These are phyloP conservation scores for Achaetomiella virescens DNA, from an alignment of 495 filamentous ascomycete genomes.

Conservation along the genomic window DNA sequence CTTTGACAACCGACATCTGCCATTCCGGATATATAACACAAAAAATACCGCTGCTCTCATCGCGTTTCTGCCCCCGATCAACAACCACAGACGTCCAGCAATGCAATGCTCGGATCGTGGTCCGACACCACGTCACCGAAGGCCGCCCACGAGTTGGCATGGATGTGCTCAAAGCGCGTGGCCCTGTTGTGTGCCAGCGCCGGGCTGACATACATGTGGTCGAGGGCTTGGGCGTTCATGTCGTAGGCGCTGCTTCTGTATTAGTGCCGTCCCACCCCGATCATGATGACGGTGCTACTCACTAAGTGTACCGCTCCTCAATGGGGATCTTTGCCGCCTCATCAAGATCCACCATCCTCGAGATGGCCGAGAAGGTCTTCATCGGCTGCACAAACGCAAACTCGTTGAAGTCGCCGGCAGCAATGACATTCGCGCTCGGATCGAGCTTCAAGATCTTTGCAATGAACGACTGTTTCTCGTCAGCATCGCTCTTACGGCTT, in stretches of 20 bases:
- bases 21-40: too few relatives aligned
- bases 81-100: constrained; percentile 46
- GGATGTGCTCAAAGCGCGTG: constrained; percentile 51
- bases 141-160: constrained; percentile 55
- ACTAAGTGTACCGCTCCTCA: constrained; percentile 55
- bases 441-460: constrained; percentile 39
- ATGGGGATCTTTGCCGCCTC: constrained; percentile 37
- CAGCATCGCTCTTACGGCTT: neutral
- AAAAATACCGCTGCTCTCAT: neutral
- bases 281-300: neutral
- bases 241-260: constrained; percentile 26
- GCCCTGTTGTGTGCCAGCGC: constrained; percentile 20
- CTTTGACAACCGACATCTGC: too few relatives aligned
- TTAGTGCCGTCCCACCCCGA: neutral
- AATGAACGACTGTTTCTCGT: constrained; percentile 27
- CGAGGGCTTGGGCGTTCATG: constrained; percentile 46
- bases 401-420: constrained; percentile 59
- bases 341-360: constrained; percentile 49
- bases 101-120: constrained; percentile 55
- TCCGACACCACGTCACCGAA: constrained; percentile 44
- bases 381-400: constrained; percentile 51
- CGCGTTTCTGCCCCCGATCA: neutral
- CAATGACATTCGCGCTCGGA: constrained; percentile 39
- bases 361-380: constrained; percentile 35
- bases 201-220: constrained; percentile 55